Conservation (phyloP, 345 rosid genomes). For the Populus nigra region DNA sequence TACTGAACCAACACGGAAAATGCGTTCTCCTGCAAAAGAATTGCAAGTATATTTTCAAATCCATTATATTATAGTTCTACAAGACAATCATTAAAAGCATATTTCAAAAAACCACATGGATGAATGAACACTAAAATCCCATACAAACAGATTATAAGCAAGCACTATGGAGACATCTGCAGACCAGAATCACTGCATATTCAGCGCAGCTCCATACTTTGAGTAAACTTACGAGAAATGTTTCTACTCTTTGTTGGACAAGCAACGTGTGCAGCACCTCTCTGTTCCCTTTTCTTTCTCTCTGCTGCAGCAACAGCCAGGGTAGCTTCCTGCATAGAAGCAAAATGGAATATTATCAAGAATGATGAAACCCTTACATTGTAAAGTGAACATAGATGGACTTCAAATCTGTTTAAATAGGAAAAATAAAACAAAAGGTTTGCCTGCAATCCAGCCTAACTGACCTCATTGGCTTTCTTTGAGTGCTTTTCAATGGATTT, state of each 20-base stretch:
- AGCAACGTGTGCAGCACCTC: constrained; percentile 29
- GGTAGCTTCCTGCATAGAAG: constrained; percentile 70
- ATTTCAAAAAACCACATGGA: not conserved
- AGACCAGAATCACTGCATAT: constrained; percentile 10
- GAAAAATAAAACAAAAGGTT: not conserved
- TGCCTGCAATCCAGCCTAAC: constrained; percentile 22
- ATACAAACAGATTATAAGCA: not conserved
- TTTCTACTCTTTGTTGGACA: constrained; percentile 42
- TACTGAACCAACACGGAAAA: constrained; percentile 78
- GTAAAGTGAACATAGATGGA: constrained; percentile 1
- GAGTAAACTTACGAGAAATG: constrained; percentile 49
- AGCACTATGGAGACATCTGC: not conserved
- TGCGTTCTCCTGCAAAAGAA: constrained; percentile 56
- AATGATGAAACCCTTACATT: not conserved
- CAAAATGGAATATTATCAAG: constrained; percentile 8
- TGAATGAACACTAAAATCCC: not conserved
- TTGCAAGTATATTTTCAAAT: not conserved
- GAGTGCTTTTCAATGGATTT: constrained; percentile 80
- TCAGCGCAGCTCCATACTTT: constrained; percentile 18
- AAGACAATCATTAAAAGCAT: constrained; percentile 12
- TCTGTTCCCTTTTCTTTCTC: constrained; percentile 63
- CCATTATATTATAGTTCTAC: not conserved
- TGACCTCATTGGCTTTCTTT: constrained; percentile 86
- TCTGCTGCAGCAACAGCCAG: constrained; percentile 80
- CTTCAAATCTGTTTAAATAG: not conserved